Conservation (phyloP, 192 early-diverging fungal species). For the Kickxella alabastrina region DNA sequence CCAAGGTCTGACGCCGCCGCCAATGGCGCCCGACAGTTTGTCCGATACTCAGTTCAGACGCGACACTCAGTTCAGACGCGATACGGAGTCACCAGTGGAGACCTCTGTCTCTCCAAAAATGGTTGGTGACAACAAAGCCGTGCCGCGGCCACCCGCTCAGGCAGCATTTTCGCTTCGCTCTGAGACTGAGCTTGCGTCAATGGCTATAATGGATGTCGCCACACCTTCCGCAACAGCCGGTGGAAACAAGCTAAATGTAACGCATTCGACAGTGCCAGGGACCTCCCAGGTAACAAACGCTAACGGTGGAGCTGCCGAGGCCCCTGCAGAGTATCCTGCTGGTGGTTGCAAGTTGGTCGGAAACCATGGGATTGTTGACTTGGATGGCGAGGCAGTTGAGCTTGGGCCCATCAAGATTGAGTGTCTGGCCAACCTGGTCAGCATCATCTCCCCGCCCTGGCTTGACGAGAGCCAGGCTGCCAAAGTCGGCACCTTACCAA, state of each 20-base stretch:
- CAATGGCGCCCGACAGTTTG: not conserved
- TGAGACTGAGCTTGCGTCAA: constrained; percentile 25
- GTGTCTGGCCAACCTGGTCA: constrained; percentile 35
- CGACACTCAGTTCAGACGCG: not conserved
- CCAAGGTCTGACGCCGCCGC: constrained; percentile 11
- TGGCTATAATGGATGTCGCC: constrained; percentile 3
- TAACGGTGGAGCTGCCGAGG: not conserved
- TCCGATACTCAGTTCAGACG: not conserved
- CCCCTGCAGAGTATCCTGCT: not conserved
- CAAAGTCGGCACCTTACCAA: constrained; percentile 20
- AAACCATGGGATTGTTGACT: constrained; percentile 44
- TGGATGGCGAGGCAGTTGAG: constrained; percentile 50
- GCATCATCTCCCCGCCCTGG: constrained; percentile 42
- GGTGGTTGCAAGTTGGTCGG: constrained; percentile 34
- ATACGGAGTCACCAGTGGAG: not conserved
- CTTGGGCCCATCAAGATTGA: constrained; percentile 51
- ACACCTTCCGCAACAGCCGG: not conserved
- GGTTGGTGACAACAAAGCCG: not conserved
- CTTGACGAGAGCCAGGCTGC: constrained; percentile 28
- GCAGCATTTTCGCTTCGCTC: constrained; percentile 39
- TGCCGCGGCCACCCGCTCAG: constrained; percentile 19
- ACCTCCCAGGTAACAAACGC: constrained; percentile 1
- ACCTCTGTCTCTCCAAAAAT: not conserved
- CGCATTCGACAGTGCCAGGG: not conserved
- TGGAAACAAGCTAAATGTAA: too few relatives aligned